Conservation (phyloP, 352 stramenopile species). For the Pythium phragmitis region DNA sequence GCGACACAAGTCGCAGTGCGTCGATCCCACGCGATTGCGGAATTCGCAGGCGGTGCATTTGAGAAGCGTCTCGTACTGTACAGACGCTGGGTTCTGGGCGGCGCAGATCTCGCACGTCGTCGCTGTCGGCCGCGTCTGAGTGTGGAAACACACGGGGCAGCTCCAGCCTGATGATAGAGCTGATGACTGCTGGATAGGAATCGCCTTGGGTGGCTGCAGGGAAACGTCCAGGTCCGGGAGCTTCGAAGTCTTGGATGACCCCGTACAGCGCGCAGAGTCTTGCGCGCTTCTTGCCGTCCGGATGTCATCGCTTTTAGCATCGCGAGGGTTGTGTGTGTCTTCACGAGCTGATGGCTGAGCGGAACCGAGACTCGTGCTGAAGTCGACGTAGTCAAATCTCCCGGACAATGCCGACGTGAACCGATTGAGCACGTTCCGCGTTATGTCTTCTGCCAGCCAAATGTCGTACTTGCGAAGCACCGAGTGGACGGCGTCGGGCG, state of each 20-base stretch:
- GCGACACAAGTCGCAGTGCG: slow-evolving; percentile 58
- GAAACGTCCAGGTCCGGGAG: slow-evolving; percentile 6
- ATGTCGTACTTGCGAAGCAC: slow-evolving; percentile 70
- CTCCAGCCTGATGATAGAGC: slow-evolving; percentile 34
- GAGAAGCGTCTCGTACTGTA: slow-evolving; percentile 46
- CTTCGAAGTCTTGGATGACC: not conserved
- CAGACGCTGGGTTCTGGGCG: slow-evolving; percentile 58
- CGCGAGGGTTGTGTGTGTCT: not conserved
- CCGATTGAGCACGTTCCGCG: slow-evolving; percentile 40
- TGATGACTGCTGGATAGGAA: not conserved
- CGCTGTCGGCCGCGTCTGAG: slow-evolving; percentile 43
- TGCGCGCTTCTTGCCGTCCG: not conserved
- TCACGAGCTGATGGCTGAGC: not conserved
- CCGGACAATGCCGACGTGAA: slow-evolving; percentile 47
- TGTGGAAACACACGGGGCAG: slow-evolving; percentile 73
- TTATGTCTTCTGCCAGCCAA: slow-evolving; percentile 41
- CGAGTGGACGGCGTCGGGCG: slow-evolving; percentile 55
- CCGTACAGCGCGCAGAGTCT: not conserved
- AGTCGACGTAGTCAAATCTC: slow-evolving; percentile 76
- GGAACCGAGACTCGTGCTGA: slow-evolving; percentile 38
- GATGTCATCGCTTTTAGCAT: slow-evolving; percentile 5
- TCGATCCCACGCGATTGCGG: slow-evolving; percentile 47
- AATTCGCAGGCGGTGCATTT: slow-evolving; percentile 70
- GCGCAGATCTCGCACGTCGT: slow-evolving; percentile 72
- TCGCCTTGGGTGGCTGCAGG: not conserved